These are phyloP conservation scores for Diaporthe vexans DNA, from an alignment of 2,329 filamentous ascomycete species.

Conservation along the genomic window DNA sequence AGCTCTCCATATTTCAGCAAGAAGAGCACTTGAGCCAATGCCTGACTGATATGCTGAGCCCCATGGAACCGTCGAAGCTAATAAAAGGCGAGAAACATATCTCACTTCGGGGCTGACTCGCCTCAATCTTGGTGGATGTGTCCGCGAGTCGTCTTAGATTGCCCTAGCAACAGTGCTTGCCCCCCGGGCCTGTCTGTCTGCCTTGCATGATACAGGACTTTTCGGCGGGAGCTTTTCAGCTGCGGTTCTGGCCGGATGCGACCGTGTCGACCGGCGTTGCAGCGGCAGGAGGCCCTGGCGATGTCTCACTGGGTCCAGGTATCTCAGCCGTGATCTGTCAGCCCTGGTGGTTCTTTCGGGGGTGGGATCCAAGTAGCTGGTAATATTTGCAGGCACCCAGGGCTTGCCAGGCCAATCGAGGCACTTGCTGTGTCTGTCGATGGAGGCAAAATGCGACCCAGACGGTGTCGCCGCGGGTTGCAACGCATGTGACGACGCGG, in stretches of 20 bases:
- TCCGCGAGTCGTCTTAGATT: constrained; percentile 10
- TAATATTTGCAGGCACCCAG: background rate
- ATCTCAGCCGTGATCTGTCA: constrained; percentile 11
- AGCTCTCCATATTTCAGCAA: background rate
- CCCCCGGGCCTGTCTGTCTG: no score
- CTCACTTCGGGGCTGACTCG: constrained; percentile 10
- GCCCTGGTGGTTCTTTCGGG: constrained; percentile 1
- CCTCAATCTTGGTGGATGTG: background rate
- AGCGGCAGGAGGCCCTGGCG: background rate
- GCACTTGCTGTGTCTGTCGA: constrained; percentile 5
- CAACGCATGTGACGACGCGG: constrained; percentile 8
- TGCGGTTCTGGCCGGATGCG: background rate
- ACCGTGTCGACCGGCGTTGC: background rate
- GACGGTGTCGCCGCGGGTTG: constrained; percentile 1
- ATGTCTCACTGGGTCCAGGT: constrained; percentile 4
- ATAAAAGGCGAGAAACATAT: background rate
- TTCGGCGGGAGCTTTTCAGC: background rate
- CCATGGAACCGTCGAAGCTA: background rate
- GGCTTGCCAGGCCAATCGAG: background rate
- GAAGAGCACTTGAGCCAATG: no score
- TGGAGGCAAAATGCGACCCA: constrained; percentile 9
- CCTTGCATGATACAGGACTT: background rate
- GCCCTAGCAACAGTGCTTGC: background rate
- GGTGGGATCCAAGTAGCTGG: constrained; percentile 18
- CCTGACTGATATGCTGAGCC: background rate